phyloP scores from a whole-genome alignment of 805 yeast genomes.

The Isabelozyma heimii region DNA sequence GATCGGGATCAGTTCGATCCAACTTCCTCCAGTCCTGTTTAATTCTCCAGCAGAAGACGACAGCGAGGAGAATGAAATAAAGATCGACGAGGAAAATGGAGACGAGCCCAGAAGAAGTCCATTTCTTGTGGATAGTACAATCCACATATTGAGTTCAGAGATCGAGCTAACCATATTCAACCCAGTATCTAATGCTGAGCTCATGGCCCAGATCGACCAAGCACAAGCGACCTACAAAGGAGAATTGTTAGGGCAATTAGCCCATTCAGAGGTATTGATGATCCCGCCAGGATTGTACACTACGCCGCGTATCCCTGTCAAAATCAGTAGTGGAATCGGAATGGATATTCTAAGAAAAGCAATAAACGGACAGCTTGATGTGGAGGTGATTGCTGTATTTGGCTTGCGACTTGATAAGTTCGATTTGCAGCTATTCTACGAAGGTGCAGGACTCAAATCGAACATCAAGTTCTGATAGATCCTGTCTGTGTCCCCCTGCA shows the following conservation, averaged over 20 bases:
- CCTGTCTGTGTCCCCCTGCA: neutral
- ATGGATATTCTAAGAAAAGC: slow-evolving; percentile 50
- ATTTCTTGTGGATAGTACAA: slow-evolving; percentile 48
- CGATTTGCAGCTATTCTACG: slow-evolving; percentile 40
- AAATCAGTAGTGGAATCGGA: slow-evolving; percentile 44
- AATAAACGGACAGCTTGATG: slow-evolving; percentile 46
- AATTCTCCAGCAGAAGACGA: slow-evolving; percentile 17
- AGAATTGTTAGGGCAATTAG: slow-evolving; percentile 44
- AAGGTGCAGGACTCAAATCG: slow-evolving; percentile 43
- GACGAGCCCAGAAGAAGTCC: slow-evolving; percentile 17
- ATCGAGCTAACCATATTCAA: slow-evolving; percentile 53
- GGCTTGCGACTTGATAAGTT: slow-evolving; percentile 38
- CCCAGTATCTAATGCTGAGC: slow-evolving; percentile 49
- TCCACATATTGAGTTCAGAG: slow-evolving; percentile 55
- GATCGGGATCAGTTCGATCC: slow-evolving; percentile 18
- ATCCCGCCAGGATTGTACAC: slow-evolving; percentile 53
- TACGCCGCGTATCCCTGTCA: slow-evolving; percentile 50
- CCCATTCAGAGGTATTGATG: slow-evolving; percentile 35
- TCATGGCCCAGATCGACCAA: slow-evolving; percentile 37
- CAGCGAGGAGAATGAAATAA: neutral
- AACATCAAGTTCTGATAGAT: slow-evolving; percentile 29
- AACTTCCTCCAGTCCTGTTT: slow-evolving; percentile 23
- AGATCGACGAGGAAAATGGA: slow-evolving; percentile 1
- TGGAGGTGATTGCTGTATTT: slow-evolving; percentile 46
- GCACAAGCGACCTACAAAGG: slow-evolving; percentile 51